Evolutionary conservation across 371 early-diverging fungal species (phyloP), one percentile per base, ranked within the genome.

Genomic region (Mucor mucedo): DNA sequence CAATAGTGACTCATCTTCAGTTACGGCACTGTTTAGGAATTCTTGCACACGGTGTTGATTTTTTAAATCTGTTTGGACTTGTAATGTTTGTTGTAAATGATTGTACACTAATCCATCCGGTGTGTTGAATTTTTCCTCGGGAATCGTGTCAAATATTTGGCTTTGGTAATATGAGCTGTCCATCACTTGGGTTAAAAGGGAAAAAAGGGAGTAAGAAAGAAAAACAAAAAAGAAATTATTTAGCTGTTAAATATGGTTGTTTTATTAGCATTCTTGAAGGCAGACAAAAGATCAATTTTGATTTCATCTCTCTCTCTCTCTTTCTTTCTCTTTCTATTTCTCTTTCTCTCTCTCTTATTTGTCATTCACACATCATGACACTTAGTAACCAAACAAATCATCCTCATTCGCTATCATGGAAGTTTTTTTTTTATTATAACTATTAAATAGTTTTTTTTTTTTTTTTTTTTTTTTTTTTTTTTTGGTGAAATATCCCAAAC

Each of bases 61-160:
- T 16, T 62, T 62, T 1, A 62, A 4, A 16, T 62, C 63, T 28
- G 56, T 62, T 32, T 62, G 63, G 2, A 56, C 56, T 55, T 62
- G 55, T 16, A 62, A 30, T 40, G 63, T 62, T 32, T 41, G 40
- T 28, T 62, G 63, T 32, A 62, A 27, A 50, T 62, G 63, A 3
- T 56, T 55, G 35, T 49, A 62, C 2, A 62, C 63, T 9, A 62
- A 40, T 2, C 55, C 63, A 33, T 55, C 50, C 27, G 47, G 55
- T 29, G 33, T 38, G 38, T 33, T 35, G 13, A 16, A 10, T 21
- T 39, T 40, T 10, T 62, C 42, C 39, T 55, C 53, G 55, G 45
- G 33, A 29, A 60, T 42, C 7, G 56, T 21, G 4, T 29, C 40
- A 39, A 62, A 41, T 33, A 62, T 4, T 28, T 55, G 53, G 29